These are phyloP conservation scores for Porcisia hertigi DNA, from an alignment of 208 protist species.

Conservation along the genomic window DNA sequence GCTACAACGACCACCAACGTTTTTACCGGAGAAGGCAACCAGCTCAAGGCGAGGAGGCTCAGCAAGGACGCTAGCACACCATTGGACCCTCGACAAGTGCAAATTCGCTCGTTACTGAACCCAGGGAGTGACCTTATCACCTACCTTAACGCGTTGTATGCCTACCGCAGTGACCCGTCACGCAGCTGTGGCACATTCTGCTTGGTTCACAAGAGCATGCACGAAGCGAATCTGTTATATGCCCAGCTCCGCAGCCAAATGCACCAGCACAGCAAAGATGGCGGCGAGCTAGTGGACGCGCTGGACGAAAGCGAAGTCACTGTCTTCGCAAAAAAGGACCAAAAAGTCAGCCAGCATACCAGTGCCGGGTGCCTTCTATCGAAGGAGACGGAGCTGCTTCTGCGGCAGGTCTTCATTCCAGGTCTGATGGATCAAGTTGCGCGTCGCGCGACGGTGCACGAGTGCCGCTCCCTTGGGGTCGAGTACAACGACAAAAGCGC, in stretches of 20 bases:
- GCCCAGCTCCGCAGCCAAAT: conserved; percentile 59
- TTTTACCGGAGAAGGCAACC: conserved; percentile 86
- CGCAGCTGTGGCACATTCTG: conserved; percentile 62
- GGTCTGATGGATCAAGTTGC: conserved; percentile 90
- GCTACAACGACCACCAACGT: conserved; percentile 77
- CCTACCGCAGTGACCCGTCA: conserved; percentile 44
- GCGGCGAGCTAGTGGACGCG: conserved; percentile 61
- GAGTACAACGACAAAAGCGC: conserved; percentile 86
- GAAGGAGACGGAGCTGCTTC: conserved; percentile 63
- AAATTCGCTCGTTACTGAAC: conserved; percentile 64
- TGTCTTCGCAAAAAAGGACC: conserved; percentile 6
- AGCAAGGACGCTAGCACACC: conserved; percentile 32
- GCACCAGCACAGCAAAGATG: conserved; percentile 17
- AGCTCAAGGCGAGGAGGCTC: conserved; percentile 61
- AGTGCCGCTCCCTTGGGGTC: conserved; percentile 83
- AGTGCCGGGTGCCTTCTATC: conserved; percentile 2
- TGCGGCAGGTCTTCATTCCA: conserved; percentile 85
- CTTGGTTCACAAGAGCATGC: conserved; percentile 87
- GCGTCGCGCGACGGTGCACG: conserved; percentile 82
- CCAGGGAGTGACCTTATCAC: conserved; percentile 89
- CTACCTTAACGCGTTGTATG: conserved; percentile 71
- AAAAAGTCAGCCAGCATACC: neutral
- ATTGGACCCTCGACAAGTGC: conserved; percentile 40
- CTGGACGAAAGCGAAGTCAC: conserved; percentile 63
- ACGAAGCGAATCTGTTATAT: conserved; percentile 68